Evolutionary conservation across 495 filamentous ascomycete species (phyloP).

Genomic region (Hypoxylon trugodes): DNA sequence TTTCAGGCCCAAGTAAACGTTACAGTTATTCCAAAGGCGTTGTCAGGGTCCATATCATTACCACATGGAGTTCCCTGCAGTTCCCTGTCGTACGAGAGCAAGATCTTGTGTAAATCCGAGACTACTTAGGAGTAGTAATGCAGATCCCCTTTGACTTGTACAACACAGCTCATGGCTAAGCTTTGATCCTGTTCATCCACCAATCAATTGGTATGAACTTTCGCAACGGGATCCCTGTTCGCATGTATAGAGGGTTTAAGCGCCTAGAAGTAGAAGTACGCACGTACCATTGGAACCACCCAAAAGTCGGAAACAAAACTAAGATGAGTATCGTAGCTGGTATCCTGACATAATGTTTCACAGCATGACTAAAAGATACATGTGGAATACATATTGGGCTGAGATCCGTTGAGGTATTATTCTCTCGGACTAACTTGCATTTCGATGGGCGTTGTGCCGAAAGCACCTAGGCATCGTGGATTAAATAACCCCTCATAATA

Average conservation of each 20-base stretch:
- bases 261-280: neutral
- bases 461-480: neutral
- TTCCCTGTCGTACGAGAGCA: constrained; percentile 11
- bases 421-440: constrained; percentile 1
- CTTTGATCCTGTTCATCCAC: neutral
- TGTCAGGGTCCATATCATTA: neutral
- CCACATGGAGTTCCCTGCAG: constrained; percentile 5
- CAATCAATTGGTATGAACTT: neutral
- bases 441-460: constrained; percentile 1
- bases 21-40: neutral
- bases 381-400: neutral
- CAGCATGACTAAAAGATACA: constrained; percentile 16
- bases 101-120: constrained; percentile 14
- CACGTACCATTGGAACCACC: no score
- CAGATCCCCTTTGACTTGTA: neutral
- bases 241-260: neutral
- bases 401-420: neutral
- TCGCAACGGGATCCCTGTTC: neutral
- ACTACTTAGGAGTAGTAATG: neutral
- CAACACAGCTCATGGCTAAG: neutral
- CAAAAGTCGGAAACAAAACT: neutral
- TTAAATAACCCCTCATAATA: neutral
- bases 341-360: constrained; percentile 21
- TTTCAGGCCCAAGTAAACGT: no score
- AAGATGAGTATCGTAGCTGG: neutral